phyloP scores from a whole-genome alignment of 148 eudicot genomes.

The Agrostemma githago region DNA sequence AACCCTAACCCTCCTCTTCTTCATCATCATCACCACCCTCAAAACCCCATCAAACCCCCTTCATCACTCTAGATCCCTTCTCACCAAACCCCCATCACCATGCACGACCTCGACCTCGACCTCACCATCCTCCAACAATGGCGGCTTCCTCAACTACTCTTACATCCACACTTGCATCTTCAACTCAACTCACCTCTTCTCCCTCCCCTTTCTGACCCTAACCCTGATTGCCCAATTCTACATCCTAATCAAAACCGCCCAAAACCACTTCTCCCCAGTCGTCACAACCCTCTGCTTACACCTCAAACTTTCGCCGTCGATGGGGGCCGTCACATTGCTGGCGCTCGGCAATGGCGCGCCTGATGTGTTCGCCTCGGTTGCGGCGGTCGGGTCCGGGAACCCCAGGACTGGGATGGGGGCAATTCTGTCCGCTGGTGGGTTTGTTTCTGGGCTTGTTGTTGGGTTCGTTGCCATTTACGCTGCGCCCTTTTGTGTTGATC shows the following conservation, averaged over 20 bases:
- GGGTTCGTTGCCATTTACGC: constrained; percentile 87
- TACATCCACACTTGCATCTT: constrained; percentile 53
- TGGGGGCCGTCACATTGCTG: constrained; percentile 83
- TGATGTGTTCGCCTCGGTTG: constrained; percentile 78
- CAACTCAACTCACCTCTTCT: constrained; percentile 30
- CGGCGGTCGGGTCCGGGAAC: constrained; percentile 61
- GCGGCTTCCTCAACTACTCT: constrained; percentile 53
- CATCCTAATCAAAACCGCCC: constrained; percentile 68
- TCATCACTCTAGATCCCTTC: constrained; percentile 39
- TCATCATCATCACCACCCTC: constrained; percentile 22
- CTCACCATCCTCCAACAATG: constrained; percentile 15
- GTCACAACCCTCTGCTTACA: constrained; percentile 57
- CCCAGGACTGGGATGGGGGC: constrained; percentile 76
- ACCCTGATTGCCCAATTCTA: constrained; percentile 59
- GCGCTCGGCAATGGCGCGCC: constrained; percentile 97
- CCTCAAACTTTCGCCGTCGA: constrained; percentile 58
- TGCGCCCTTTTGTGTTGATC: constrained; percentile 68
- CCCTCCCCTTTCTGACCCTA: constrained; percentile 54
- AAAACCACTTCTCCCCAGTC: constrained; percentile 52
- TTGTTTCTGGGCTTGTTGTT: constrained; percentile 77
- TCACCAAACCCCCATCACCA: constrained; percentile 26
- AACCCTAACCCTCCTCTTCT: constrained; percentile 38
- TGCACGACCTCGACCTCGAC: constrained; percentile 20
- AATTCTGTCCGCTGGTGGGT: constrained; percentile 78
- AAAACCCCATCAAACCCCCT: constrained; percentile 22